These are phyloP conservation scores for Zygotorulaspora mrakii DNA, from an alignment of 1,139 yeast genomes.

Conservation along the genomic window DNA sequence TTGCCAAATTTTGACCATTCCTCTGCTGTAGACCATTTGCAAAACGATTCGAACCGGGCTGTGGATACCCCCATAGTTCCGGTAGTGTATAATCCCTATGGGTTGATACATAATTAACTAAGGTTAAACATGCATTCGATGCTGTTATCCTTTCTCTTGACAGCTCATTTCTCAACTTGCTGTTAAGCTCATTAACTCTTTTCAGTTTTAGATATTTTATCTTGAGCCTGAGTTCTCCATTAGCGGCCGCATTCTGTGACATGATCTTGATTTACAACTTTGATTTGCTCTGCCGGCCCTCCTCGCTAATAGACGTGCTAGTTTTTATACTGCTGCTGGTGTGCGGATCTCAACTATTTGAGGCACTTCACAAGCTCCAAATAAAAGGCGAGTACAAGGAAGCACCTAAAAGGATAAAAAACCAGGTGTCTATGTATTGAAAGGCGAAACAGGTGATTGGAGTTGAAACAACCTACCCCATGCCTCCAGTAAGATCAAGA, in stretches of 20 bases:
- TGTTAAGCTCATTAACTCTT: conserved; percentile 59
- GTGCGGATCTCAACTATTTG: neutral
- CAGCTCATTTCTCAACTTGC: conserved; percentile 51
- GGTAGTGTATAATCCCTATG: conserved; percentile 55
- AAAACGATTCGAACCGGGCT: conserved; percentile 49
- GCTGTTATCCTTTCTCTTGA: conserved; percentile 61
- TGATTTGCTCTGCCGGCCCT: neutral
- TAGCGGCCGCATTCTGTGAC: neutral
- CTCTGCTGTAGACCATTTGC: conserved; percentile 5
- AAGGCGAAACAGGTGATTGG: too few species aligned
- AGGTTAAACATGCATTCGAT: conserved; percentile 57
- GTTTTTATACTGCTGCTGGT: neutral
- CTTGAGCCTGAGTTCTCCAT: conserved; percentile 24
- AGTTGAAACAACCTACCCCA: too few species aligned
- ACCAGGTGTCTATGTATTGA: too few species aligned
- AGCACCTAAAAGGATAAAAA: too few species aligned
- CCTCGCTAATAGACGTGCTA: neutral
- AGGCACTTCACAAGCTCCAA: neutral
- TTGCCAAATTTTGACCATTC: conserved; percentile 18
- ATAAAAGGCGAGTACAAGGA: neutral
- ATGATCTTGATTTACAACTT: neutral
- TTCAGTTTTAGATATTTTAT: conserved; percentile 51
- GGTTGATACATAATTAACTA: conserved; percentile 43
- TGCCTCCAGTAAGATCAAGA: too few species aligned
- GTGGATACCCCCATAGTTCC: conserved; percentile 47